Base-by-base conservation (phyloP, 306 rosid genomes). In the Argentina anserina region DNA sequence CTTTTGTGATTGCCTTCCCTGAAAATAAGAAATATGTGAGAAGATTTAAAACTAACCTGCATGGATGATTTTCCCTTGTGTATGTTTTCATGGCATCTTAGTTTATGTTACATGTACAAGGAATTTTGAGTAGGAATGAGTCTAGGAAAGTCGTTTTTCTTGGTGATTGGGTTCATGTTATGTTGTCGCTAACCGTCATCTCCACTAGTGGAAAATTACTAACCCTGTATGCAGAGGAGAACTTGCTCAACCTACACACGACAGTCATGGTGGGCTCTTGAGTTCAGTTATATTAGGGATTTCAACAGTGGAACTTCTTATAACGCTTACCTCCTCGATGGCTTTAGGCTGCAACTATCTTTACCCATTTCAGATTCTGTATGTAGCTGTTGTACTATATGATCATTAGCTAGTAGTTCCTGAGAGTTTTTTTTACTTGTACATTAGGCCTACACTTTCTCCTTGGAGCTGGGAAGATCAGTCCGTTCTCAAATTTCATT, bases 21-120 rank as follows among this genome's bases (percentile, higher is more conserved):
- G 37, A 31, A 28, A 28, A 15, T 60, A 15, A 60, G 40, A 59
- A 15, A 14, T 18, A 29, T 59, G 59, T 56, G 60, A 53, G 61
- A 10, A 23, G 61, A 23, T 53, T 21, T 52, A 0, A 0, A 59
- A 29, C 39, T 59, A n/a, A 59, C 65, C 25, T 29, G 9, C 18
- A 59, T 29, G 7, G 20, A 3, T 63, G 39, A 73, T 47, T 79
- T 72, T 72, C 49, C 70, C 75, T n/a, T n/a, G n/a, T n/a, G n/a
- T n/a, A n/a, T n/a, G n/a, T n/a, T n/a, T n/a, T n/a, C n/a, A n/a
- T n/a, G n/a, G n/a, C n/a, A n/a, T n/a, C n/a, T n/a, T n/a, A n/a
- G n/a, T n/a, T n/a, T n/a, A n/a, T n/a, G n/a, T n/a, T n/a, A n/a
- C n/a, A n/a, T n/a, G 62, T 11, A 12, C 17, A 55, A 55, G 62